These are phyloP conservation scores for Plasmodium chabaudi DNA, from an alignment of 169 alveolate species.

Conservation along the genomic window DNA sequence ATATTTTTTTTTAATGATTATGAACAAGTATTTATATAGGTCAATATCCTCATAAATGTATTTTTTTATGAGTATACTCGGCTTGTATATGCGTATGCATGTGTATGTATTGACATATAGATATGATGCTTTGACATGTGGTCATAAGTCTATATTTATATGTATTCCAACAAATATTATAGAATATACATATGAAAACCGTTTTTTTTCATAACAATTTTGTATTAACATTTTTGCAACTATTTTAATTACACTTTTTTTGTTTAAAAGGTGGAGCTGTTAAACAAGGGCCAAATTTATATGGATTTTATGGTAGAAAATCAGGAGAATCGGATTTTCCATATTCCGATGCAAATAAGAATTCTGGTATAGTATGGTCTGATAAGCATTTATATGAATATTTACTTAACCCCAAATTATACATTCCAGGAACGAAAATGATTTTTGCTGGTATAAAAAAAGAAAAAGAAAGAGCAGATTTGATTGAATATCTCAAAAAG, in stretches of 20 bases:
- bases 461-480: conserved; percentile 96
- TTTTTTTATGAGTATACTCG: not conserved
- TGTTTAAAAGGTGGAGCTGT: conserved; percentile 90
- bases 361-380: conserved; percentile 92
- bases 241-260: not conserved
- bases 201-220: too few relatives aligned
- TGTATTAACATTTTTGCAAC: too few relatives aligned
- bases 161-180: not conserved
- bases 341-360: conserved; percentile 93
- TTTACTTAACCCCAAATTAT: conserved; percentile 92
- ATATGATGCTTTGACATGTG: not conserved
- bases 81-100: not conserved
- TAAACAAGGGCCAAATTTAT: conserved; percentile 91
- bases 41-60: not conserved
- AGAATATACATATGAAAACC: too few relatives aligned
- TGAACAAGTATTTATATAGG: not conserved
- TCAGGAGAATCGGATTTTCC: conserved; percentile 91
- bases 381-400: conserved; percentile 93
- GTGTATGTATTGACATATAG: conserved; percentile 6
- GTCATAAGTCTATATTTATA: not conserved
- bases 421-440: conserved; percentile 97
- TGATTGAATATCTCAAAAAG: conserved; percentile 93
- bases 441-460: conserved; percentile 97
- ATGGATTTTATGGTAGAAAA: conserved; percentile 91
- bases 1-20: not conserved